These are phyloP conservation scores for Kockovaella imperatae DNA, from an alignment of 768 basidiomycete species.

Conservation along the genomic window DNA sequence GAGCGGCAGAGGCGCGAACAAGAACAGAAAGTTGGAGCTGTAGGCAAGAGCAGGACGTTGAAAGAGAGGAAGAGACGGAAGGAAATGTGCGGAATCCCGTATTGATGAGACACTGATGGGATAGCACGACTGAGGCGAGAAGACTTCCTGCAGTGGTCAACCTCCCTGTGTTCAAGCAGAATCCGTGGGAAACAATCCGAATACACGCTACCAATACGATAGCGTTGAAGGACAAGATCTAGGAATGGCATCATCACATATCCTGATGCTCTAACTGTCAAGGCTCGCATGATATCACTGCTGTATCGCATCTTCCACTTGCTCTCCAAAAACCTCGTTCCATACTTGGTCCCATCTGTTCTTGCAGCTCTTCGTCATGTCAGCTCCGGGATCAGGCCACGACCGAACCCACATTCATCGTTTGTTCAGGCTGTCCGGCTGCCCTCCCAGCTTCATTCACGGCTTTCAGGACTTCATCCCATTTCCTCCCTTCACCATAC, in stretches of 20 bases:
- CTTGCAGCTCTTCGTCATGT: too few species aligned
- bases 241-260: too few species aligned
- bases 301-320: too few species aligned
- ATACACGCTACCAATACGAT: constrained; percentile 38
- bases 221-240: constrained; percentile 13
- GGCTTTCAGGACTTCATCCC: too few species aligned
- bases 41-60: constrained; percentile 38
- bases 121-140: constrained; percentile 19
- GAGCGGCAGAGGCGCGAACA: constrained; percentile 8
- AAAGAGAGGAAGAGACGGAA: constrained; percentile 35
- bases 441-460: too few species aligned
- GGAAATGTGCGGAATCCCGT: constrained; percentile 32
- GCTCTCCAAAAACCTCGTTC: too few species aligned
- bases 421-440: too few species aligned
- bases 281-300: too few species aligned
- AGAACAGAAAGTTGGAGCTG: constrained; percentile 28
- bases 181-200: constrained; percentile 42
- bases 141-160: constrained; percentile 32
- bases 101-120: background rate
- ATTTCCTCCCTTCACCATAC: constrained; percentile 1
- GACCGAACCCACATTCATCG: too few species aligned
- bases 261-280: too few species aligned
- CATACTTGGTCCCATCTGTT: too few species aligned
- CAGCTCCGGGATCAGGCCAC: too few species aligned
- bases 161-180: constrained; percentile 36